Percentiles rank a stretch among this genome's conserved stretches.
phyloP scores from a whole-genome alignment of 352 stramenopile genomes.

The Phytophthora podocarpi region DNA sequence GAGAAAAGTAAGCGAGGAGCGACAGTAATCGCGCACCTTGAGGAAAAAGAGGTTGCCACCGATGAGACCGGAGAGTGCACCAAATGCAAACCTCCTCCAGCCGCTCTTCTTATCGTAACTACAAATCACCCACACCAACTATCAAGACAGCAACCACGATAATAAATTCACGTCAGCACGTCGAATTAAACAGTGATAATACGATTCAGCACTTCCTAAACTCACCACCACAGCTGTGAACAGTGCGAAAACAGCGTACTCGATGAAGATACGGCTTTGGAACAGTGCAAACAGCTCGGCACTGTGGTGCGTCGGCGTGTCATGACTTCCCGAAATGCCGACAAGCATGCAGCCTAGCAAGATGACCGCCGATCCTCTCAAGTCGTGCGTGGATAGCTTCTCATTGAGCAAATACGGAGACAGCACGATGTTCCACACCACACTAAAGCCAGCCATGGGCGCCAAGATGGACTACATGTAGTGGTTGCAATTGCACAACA shows the following conservation, averaged over 20 bases:
- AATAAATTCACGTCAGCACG: slow-evolving; percentile 7
- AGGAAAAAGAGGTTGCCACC: slow-evolving; percentile 89
- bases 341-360: slow-evolving; percentile 78
- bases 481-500: slow-evolving; percentile 23
- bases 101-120: slow-evolving; percentile 66
- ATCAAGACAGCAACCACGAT: slow-evolving; percentile 1
- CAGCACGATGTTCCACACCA: slow-evolving; percentile 89
- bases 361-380: slow-evolving; percentile 78
- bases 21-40: slow-evolving; percentile 51
- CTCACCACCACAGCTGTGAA: slow-evolving; percentile 49
- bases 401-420: slow-evolving; percentile 84
- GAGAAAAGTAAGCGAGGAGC: not conserved
- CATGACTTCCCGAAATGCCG: slow-evolving; percentile 80
- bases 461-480: slow-evolving; percentile 87
- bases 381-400: slow-evolving; percentile 72
- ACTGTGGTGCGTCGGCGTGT: slow-evolving; percentile 77
- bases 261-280: slow-evolving; percentile 68
- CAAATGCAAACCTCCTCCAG: slow-evolving; percentile 82
- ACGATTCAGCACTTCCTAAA: not conserved
- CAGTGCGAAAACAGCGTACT: slow-evolving; percentile 60
- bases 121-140: slow-evolving; percentile 81
- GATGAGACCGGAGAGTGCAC: slow-evolving; percentile 76
- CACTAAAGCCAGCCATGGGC: slow-evolving; percentile 87
- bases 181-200: not conserved
- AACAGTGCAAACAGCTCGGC: slow-evolving; percentile 84